phyloP scores from a whole-genome alignment of 164 flowering plant species.

The Kingdonia uniflora region DNA sequence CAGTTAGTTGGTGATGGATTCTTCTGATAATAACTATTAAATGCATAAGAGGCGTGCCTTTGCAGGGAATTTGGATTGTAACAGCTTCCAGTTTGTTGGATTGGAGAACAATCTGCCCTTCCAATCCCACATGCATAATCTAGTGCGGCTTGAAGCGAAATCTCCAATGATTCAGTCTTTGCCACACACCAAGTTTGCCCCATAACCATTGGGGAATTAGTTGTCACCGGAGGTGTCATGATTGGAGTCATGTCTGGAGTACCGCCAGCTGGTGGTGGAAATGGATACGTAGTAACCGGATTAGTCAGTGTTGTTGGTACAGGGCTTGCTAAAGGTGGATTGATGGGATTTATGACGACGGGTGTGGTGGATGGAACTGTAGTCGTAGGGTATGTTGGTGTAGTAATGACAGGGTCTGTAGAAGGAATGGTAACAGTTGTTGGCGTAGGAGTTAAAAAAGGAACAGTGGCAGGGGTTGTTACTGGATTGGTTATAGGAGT shows the following conservation, averaged over 20 bases:
- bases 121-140: slow-evolving; percentile 95
- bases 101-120: slow-evolving; percentile 71
- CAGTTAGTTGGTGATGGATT: slow-evolving; percentile 67
- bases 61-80: slow-evolving; percentile 64
- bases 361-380: slow-evolving; percentile 5
- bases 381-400: slow-evolving; percentile 9
- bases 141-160: slow-evolving; percentile 57
- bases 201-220: slow-evolving; percentile 31
- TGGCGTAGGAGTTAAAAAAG: slow-evolving; percentile 21
- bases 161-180: slow-evolving; percentile 36
- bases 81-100: slow-evolving; percentile 68
- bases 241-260: slow-evolving; percentile 21
- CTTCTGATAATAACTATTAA: slow-evolving; percentile 83
- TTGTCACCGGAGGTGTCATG: slow-evolving; percentile 30
- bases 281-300: slow-evolving; percentile 38
- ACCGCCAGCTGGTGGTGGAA: slow-evolving; percentile 22
- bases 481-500: too few relatives aligned
- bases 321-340: slow-evolving; percentile 10
- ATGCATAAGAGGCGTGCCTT: slow-evolving; percentile 87
- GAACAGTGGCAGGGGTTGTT: too few relatives aligned
- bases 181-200: slow-evolving; percentile 95
- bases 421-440: slow-evolving; percentile 38
- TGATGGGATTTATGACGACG: slow-evolving; percentile 7
- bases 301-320: slow-evolving; percentile 21
- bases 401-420: slow-evolving; percentile 21